Base-by-base conservation (phyloP, 306 rosid species). In the Prosopis cineraria region DNA sequence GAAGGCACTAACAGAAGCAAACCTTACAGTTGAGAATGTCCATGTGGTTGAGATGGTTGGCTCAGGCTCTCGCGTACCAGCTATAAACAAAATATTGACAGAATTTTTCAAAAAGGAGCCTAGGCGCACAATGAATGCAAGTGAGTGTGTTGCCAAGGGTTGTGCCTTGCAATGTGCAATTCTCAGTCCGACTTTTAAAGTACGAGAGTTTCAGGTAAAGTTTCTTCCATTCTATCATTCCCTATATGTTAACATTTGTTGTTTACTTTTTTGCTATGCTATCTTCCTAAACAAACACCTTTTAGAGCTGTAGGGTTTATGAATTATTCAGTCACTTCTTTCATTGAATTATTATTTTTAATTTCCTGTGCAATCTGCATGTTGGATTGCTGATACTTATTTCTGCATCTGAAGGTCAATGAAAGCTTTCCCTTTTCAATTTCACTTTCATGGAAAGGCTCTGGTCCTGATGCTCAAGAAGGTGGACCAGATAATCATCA, bases 61-160 rank as follows among this genome's bases (percentile, higher is more conserved):
- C 72, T 95, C 99, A 8, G 98, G 93, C n/a, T 95, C 99, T 81
- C 93, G 98, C 7, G 93, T 95, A 41, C 99, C 97, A 31, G 96
- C 99, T 43, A 37, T 95, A 55, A 84, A 91, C 72, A 93, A 80
- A 79, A 95, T 95, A 77, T 85, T 95, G 85, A 91, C 98, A 0
- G 97, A 93, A 29, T 93, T 93, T 80, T 93, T 95, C 81, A 79
- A 81, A 30, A 95, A 93, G 88, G 99, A 95, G 82, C 98, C 99
- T 30, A 88, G 97, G 86, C 87, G 99, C 53, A 95, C 99, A 72
- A 93, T 95, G 98, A 95, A 95, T 81, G 98, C 98, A 5, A 93
- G 98, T 68, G 99, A 95, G 73, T 93, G 99, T 78, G 99, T 95
- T 77, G 96, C 97, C 36, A 87, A 90, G 79, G 99, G 99, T 55